Base-by-base conservation (phyloP, 2,329 filamentous ascomycete species). In the Fusarium ramigenum region DNA sequence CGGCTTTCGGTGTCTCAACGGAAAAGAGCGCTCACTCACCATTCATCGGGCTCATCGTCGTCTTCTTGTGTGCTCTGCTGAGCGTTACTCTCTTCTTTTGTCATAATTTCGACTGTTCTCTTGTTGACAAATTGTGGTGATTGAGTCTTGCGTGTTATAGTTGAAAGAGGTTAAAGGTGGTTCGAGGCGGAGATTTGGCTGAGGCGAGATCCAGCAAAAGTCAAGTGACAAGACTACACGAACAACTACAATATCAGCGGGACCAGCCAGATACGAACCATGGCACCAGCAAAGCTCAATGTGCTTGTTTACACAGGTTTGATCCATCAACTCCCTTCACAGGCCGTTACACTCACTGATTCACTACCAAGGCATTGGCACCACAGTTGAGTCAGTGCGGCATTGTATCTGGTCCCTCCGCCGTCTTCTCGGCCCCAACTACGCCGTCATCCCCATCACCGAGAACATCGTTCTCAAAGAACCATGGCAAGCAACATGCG, bases 301-400 rank as follows among this genome's bases (percentile, higher is more conserved):
- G 92, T 99, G 63, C 88, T 98, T 74, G 94, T 99, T 59, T 98
- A 98, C 80, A 93, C 94, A 76, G 95, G 94, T 95, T 85, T 79
- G 57, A 46, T 21, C n/a, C 18, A n/a, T 52, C 25, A 50, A 28
- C 18, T 21, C 37, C 32, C 42, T 39, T 32, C n/a, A 5, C 16
- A 15, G 15, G 5, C 25, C 32, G 43, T 34, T 32, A 16, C 49
- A 23, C 40, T 47, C 59, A 10, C 71, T 74, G 40, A 60, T 19
- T 71, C 62, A 37, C 40, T 46, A 19, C 11, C 25, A 69, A 94
- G 95, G 96, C 77, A 90, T 92, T 79, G 96, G 96, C 72, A 94
- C 93, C 47, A 97, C 95, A 15, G 87, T 93, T 59, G 93, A 96
- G 79, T 97, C 95, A 21, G 94, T 98, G 69, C 91, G 93, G 53